Evolutionary conservation across 2,329 filamentous ascomycete species (phyloP).

Genomic region (Colletotrichum simmondsii): DNA sequence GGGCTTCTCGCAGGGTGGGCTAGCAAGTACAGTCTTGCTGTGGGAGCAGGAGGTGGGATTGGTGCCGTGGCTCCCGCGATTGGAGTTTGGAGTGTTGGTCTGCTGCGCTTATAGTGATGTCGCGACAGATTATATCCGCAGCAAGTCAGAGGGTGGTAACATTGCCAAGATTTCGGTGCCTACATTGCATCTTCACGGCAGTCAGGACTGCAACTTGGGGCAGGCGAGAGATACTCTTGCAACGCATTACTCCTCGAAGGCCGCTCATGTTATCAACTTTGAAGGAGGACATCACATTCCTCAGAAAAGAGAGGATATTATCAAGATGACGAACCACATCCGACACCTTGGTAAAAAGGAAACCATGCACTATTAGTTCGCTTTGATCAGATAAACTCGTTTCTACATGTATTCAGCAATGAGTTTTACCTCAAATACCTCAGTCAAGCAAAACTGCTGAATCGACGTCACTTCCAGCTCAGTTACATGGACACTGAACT

Average conservation of each 20-base stretch:
- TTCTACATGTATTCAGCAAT: too few species aligned
- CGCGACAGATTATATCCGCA: neutral
- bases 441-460: too few species aligned
- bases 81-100: slow-evolving; percentile 9
- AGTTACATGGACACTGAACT: too few species aligned
- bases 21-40: neutral
- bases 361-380: too few species aligned
- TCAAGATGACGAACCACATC: too few species aligned
- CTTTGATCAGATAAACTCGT: too few species aligned
- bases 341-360: neutral
- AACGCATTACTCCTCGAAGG: neutral
- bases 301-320: neutral
- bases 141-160: neutral
- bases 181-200: slow-evolving; percentile 6
- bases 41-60: neutral
- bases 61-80: slow-evolving; percentile 5
- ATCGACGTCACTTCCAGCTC: too few species aligned
- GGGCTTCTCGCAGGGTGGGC: slow-evolving; percentile 9
- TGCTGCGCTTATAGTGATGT: slow-evolving; percentile 1
- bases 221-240: neutral
- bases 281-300: neutral
- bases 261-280: neutral
- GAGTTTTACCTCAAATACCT: too few species aligned
- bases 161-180: neutral
- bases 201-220: neutral